phyloP scores from a whole-genome alignment of 176 grass and related monocot species.

The Secale cereale region DNA sequence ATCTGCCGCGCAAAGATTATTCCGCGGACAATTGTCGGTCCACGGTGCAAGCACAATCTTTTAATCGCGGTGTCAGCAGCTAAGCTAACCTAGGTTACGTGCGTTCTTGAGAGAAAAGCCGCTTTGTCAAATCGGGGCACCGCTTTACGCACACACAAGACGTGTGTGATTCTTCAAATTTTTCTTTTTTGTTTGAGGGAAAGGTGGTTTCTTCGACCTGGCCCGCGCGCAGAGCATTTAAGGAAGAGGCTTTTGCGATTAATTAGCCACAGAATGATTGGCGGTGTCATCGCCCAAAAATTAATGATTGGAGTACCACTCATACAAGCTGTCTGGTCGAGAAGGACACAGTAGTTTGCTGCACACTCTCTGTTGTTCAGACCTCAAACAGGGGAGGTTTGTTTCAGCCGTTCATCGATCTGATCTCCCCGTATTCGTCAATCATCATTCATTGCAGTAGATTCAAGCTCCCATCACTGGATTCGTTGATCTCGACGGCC shows the following conservation, averaged over 20 bases:
- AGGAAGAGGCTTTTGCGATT: not conserved
- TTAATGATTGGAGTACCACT: not conserved
- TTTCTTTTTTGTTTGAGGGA: no score
- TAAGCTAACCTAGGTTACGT: conserved; percentile 3
- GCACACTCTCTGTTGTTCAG: not conserved
- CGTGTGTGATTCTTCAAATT: not conserved
- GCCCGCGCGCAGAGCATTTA: not conserved
- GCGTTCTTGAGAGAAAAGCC: not conserved
- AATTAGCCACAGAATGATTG: not conserved
- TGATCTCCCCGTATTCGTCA: not conserved
- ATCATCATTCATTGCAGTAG: not conserved
- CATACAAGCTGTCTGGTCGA: not conserved
- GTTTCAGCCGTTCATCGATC: not conserved
- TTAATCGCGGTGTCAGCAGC: not conserved
- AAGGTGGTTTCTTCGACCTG: not conserved
- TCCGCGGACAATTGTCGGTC: not conserved
- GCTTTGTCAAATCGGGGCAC: not conserved
- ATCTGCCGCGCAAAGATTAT: not conserved
- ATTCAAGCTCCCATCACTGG: not conserved
- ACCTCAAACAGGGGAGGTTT: not conserved
- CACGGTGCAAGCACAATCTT: not conserved
- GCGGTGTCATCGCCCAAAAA: not conserved
- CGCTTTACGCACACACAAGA: not conserved
- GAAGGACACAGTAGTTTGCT: not conserved
- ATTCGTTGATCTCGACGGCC: not conserved